These are phyloP conservation scores for Corymbia citriodora DNA, from an alignment of 441 rosid genomes.

Conservation along the genomic window DNA sequence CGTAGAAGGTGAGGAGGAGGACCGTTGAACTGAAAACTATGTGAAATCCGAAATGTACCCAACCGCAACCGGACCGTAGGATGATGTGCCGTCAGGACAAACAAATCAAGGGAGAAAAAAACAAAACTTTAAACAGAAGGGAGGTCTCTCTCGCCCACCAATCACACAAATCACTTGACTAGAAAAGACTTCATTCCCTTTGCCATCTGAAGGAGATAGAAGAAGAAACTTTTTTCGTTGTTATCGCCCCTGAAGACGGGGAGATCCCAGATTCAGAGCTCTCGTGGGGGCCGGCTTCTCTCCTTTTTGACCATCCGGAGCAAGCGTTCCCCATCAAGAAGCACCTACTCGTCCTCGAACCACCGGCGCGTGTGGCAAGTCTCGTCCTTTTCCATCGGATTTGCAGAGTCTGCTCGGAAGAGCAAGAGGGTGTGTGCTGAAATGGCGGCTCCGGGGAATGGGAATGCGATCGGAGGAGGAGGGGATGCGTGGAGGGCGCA, in stretches of 20 bases:
- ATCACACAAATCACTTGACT: neutral
- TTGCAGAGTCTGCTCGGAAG: neutral
- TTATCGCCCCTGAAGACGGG: neutral
- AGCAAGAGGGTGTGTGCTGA: neutral
- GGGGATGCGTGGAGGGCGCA: slow-evolving; percentile 63
- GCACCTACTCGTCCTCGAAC: neutral
- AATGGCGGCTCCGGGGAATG: slow-evolving; percentile 6
- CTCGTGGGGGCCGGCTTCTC: neutral
- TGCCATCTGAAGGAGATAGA: neutral
- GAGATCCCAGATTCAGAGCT: neutral
- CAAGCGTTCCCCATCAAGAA: neutral
- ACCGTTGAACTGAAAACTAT: neutral
- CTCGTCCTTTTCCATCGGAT: neutral
- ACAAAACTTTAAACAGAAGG: neutral
- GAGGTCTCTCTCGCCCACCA: neutral
- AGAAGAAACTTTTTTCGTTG: neutral
- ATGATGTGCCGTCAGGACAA: neutral
- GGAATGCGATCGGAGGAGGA: neutral
- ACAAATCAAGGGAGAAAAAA: neutral
- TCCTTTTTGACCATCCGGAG: neutral
- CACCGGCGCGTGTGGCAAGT: neutral
- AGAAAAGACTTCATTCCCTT: neutral
- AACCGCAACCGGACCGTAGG: neutral
- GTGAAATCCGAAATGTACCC: neutral
- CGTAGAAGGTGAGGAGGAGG: neutral